Evolutionary conservation across 208 protist genomes (phyloP).

Genomic region (Trypanosoma brucei): DNA sequence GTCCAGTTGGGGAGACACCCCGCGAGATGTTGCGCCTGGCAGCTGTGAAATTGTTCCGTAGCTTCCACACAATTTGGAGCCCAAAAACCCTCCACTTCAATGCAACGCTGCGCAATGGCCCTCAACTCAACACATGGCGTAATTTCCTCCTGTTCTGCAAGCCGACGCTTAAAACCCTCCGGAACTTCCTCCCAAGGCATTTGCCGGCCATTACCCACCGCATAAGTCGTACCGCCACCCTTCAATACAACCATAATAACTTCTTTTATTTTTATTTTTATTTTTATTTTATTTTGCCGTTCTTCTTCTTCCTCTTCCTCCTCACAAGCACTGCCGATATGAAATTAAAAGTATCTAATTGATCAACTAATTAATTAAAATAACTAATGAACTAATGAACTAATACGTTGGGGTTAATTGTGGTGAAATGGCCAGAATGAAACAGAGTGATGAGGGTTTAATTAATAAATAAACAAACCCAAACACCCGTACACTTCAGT

Average conservation of each 20-base stretch:
- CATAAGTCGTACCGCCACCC: conserved; percentile 69
- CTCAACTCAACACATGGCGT: conserved; percentile 59
- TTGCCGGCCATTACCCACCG: conserved; percentile 63
- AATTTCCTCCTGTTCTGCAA: conserved; percentile 61
- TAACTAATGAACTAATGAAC: too few species aligned
- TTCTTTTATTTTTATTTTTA: conserved; percentile 2
- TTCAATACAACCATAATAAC: conserved; percentile 69
- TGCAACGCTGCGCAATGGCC: conserved; percentile 63
- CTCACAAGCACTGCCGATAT: too few species aligned
- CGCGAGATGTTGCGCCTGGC: conserved; percentile 62
- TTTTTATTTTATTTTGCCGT: background rate
- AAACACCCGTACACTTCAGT: too few species aligned
- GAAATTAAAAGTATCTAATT: too few species aligned
- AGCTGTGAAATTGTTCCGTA: conserved; percentile 72
- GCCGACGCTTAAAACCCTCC: conserved; percentile 59
- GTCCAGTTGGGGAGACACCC: conserved; percentile 2
- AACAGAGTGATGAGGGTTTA: too few species aligned
- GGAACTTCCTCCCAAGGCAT: conserved; percentile 81
- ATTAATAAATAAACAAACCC: too few species aligned
- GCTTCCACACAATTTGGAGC: conserved; percentile 41
- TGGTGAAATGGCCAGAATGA: too few species aligned
- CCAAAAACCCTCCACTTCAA: conserved; percentile 73
- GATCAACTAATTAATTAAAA: too few species aligned
- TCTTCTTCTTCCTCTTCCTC: background rate
- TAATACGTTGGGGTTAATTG: too few species aligned